Conservation (phyloP, 805 yeast species). For the Cyberlindnera suaveolens region DNA sequence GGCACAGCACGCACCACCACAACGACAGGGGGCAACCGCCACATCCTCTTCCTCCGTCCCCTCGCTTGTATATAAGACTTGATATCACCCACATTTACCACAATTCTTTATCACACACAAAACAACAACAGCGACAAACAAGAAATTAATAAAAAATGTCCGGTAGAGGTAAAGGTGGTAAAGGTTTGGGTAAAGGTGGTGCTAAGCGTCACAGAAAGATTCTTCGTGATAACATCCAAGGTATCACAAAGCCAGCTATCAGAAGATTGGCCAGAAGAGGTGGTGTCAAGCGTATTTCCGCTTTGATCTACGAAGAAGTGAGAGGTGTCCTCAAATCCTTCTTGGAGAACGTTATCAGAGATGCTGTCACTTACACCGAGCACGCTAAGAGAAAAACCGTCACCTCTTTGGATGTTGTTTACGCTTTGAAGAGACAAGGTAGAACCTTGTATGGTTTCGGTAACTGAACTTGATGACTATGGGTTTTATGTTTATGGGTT, state of each 20-base stretch:
- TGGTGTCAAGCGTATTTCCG: slow-evolving; percentile 99
- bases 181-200: slow-evolving; percentile 99
- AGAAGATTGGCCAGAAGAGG: slow-evolving; percentile 99
- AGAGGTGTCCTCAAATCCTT: slow-evolving; percentile 94
- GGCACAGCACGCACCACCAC: neutral
- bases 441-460: slow-evolving; percentile 99
- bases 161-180: slow-evolving; percentile 99
- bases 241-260: slow-evolving; percentile 99
- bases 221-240: slow-evolving; percentile 98
- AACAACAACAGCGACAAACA: neutral
- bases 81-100: neutral
- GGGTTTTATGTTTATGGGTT: slow-evolving; percentile 3
- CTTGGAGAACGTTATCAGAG: slow-evolving; percentile 96
- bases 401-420: slow-evolving; percentile 96
- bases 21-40: neutral
- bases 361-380: slow-evolving; percentile 98
- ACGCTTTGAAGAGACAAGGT: slow-evolving; percentile 99
- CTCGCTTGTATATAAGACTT: neutral
- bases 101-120: neutral
- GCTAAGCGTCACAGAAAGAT: slow-evolving; percentile 99
- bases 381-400: slow-evolving; percentile 99
- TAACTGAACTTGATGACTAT: slow-evolving; percentile 52
- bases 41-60: neutral
- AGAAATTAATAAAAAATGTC: slow-evolving; percentile 52
- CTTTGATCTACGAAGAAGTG: slow-evolving; percentile 97